These are phyloP conservation scores for Backusella sp. DNA, from an alignment of 192 early-diverging fungal species.

Conservation along the genomic window DNA sequence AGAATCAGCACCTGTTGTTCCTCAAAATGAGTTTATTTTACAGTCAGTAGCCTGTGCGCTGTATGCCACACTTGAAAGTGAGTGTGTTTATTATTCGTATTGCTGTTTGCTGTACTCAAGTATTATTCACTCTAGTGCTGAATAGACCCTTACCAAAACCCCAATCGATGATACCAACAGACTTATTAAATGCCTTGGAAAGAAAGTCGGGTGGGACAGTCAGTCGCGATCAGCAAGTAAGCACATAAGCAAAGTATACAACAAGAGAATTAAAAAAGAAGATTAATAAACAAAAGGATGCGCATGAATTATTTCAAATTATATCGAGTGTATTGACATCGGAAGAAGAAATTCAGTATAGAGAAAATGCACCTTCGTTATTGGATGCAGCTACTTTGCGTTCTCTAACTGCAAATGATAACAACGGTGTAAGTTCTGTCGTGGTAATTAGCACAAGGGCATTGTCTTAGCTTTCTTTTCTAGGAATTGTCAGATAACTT, in stretches of 20 bases:
- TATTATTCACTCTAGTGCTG: conserved; percentile 16
- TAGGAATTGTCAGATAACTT: conserved; percentile 19
- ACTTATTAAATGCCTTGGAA: conserved; percentile 35
- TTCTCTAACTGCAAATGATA: conserved; percentile 18
- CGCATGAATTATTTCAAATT: conserved; percentile 86
- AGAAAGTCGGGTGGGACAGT: conserved; percentile 30
- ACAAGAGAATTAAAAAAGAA: neutral
- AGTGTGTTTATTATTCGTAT: neutral
- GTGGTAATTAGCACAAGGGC: neutral
- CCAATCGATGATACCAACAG: conserved; percentile 29
- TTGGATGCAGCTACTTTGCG: conserved; percentile 28
- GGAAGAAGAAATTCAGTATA: conserved; percentile 56
- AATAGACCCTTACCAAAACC: conserved; percentile 36
- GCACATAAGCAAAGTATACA: neutral
- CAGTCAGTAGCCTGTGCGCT: conserved; percentile 39
- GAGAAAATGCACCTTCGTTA: conserved; percentile 23
- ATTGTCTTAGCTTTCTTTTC: neutral
- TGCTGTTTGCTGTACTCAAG: neutral
- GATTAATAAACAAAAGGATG: conserved; percentile 58
- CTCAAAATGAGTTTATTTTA: conserved; percentile 34
- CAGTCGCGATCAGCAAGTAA: conserved; percentile 42
- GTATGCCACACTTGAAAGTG: conserved; percentile 41
- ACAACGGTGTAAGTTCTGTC: neutral
- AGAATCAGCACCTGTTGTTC: conserved; percentile 25
- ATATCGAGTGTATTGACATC: conserved; percentile 73